Conservation (phyloP, 331 rosid species). For the Rosa hybrid region DNA sequence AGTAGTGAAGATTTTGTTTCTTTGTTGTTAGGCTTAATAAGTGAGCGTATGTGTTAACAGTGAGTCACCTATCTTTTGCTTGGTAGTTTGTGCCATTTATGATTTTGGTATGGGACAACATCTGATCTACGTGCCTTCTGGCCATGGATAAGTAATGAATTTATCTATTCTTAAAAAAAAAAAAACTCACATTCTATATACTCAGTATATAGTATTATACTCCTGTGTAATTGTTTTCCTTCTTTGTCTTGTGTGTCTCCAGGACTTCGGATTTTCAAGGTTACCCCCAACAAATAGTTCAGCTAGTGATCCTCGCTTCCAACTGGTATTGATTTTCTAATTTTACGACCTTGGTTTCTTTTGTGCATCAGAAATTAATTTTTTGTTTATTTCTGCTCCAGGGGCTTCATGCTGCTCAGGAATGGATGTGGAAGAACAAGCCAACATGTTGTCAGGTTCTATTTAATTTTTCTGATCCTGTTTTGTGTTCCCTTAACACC, state of each 20-base stretch:
- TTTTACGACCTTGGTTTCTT: not conserved
- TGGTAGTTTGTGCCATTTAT: too few relatives aligned
- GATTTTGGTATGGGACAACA: too few relatives aligned
- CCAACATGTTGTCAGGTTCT: conserved; percentile 56
- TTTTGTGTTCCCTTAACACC: not conserved
- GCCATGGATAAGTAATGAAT: too few relatives aligned
- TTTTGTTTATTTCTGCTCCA: conserved; percentile 33
- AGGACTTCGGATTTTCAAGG: conserved; percentile 66
- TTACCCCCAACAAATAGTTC: conserved; percentile 40
- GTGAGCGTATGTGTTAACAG: too few relatives aligned
- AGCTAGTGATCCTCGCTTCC: conserved; percentile 52
- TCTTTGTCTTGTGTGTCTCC: conserved; percentile 26
- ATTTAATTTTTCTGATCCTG: conserved; percentile 10
- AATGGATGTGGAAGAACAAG: conserved; percentile 86
- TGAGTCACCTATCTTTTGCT: too few relatives aligned
- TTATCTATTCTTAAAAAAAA: too few relatives aligned
- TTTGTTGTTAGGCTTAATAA: too few relatives aligned
- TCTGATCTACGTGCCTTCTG: too few relatives aligned
- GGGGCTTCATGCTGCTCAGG: conserved; percentile 70
- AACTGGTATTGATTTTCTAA: conserved; percentile 38
- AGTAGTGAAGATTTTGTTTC: too few relatives aligned
- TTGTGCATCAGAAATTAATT: conserved; percentile 20
- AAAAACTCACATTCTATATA: not conserved
- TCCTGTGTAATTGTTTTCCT: not conserved
- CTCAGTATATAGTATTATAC: too few relatives aligned